These are phyloP conservation scores for Physcomitrellopsis africana DNA, from an alignment of 225 moss, liverwort and hornwort genomes.

Conservation along the genomic window DNA sequence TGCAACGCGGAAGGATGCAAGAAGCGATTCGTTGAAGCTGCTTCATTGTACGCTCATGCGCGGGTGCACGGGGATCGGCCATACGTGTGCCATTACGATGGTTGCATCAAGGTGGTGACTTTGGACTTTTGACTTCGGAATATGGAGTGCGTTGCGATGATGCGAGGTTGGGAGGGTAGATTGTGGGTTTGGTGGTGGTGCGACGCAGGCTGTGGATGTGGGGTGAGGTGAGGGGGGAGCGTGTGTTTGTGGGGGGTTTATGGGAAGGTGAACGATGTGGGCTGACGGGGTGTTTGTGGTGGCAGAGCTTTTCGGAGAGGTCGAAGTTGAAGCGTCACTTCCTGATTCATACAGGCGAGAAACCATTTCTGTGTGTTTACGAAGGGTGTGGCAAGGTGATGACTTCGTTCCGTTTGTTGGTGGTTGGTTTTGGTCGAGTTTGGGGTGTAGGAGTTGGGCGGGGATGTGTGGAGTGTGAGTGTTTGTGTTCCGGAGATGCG, in stretches of 20 bases:
- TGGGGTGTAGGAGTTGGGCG: too few species aligned
- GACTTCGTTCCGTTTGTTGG: background rate
- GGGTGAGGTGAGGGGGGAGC: too few species aligned
- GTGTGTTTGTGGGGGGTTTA: too few species aligned
- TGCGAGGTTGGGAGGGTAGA: too few species aligned
- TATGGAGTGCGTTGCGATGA: too few species aligned
- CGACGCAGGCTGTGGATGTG: too few species aligned
- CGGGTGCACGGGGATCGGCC: conserved; percentile 96
- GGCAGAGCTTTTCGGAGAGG: conserved; percentile 95
- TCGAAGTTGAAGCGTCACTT: conserved; percentile 97
- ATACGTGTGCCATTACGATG: conserved; percentile 94
- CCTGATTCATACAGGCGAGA: conserved; percentile 96
- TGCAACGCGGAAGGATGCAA: conserved; percentile 97
- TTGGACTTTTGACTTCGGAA: background rate
- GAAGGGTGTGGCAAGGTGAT: conserved; percentile 98
- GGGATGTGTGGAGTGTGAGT: too few species aligned
- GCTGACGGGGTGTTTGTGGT: conserved; percentile 36
- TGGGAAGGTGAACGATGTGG: background rate
- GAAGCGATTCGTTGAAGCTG: conserved; percentile 83
- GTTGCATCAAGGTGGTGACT: conserved; percentile 80
- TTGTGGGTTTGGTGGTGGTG: too few species aligned
- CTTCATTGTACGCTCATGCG: conserved; percentile 81
- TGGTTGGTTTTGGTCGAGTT: too few species aligned
- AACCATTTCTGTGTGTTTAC: conserved; percentile 83
- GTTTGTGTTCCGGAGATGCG: too few species aligned